phyloP scores from a whole-genome alignment of 1,139 yeast genomes.

The Neolecta irregularis region DNA sequence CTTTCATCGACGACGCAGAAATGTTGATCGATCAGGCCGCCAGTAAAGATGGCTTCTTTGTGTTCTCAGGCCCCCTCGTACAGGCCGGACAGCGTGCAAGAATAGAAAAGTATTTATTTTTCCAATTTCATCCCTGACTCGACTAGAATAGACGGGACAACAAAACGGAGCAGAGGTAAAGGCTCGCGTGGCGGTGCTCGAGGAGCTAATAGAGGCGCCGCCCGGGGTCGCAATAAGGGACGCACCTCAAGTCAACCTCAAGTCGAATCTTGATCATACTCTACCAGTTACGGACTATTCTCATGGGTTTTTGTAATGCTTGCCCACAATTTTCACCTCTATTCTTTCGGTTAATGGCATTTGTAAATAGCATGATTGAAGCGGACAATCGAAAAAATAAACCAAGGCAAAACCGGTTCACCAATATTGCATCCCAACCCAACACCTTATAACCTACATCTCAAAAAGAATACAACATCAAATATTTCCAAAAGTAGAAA shows the following conservation, averaged over 20 bases:
- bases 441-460: too few species aligned
- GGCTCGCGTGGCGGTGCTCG: constrained; percentile 8
- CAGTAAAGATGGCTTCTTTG: constrained; percentile 90
- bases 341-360: too few species aligned
- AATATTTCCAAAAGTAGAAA: too few species aligned
- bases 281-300: constrained; percentile 4
- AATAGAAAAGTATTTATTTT: constrained; percentile 14
- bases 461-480: too few species aligned
- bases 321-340: too few species aligned
- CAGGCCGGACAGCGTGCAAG: constrained; percentile 39
- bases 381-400: too few species aligned
- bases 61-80: constrained; percentile 82
- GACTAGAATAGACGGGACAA: constrained; percentile 5
- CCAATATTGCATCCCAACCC: too few species aligned
- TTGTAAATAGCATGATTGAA: too few species aligned
- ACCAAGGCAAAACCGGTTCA: too few species aligned
- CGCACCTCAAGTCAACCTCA: too few species aligned
- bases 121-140: neutral
- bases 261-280: constrained; percentile 1
- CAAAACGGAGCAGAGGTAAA: constrained; percentile 7
- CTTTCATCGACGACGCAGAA: constrained; percentile 92
- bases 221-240: constrained; percentile 10
- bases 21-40: constrained; percentile 88
- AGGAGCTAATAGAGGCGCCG: constrained; percentile 9
- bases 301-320: too few species aligned